Conservation (phyloP, 2,329 filamentous ascomycete genomes). For the Sarocladiaceae sp. region DNA sequence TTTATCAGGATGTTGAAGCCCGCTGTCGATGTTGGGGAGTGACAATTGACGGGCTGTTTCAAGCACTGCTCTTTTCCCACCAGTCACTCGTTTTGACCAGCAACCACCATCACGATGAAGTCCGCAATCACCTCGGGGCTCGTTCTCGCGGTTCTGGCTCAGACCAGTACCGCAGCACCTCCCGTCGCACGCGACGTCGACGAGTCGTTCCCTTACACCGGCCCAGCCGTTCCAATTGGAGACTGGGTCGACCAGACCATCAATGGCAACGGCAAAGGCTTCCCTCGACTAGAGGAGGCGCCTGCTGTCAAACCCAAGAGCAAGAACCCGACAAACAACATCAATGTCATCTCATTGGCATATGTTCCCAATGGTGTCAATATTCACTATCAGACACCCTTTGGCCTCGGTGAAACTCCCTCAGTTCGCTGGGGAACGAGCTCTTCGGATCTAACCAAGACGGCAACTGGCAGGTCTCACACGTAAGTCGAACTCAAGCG, state of each 20-base stretch:
- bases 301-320: constrained; percentile 42
- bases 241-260: constrained; percentile 47
- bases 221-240: constrained; percentile 42
- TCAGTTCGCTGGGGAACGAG: constrained; percentile 37
- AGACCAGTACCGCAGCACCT: no score
- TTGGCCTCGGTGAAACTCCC: constrained; percentile 41
- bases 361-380: constrained; percentile 46
- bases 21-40: no score
- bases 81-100: no score
- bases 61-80: no score
- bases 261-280: constrained; percentile 50
- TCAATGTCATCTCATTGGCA: constrained; percentile 46
- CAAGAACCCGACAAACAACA: constrained; percentile 42
- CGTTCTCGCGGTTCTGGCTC: no score
- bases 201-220: constrained; percentile 37
- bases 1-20: no score
- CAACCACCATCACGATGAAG: no score
- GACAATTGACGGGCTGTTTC: no score
- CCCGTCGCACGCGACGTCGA: constrained; percentile 7
- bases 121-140: no score
- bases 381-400: constrained; percentile 50
- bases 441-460: constrained; percentile 22
- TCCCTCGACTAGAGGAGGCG: constrained; percentile 42
- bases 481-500: no score
- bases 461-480: constrained; percentile 35